A percentile compares a stretch with the other conserved stretches of the same genome.
Conservation (phyloP, 805 yeast species). For the Candida sphagnicola region DNA sequence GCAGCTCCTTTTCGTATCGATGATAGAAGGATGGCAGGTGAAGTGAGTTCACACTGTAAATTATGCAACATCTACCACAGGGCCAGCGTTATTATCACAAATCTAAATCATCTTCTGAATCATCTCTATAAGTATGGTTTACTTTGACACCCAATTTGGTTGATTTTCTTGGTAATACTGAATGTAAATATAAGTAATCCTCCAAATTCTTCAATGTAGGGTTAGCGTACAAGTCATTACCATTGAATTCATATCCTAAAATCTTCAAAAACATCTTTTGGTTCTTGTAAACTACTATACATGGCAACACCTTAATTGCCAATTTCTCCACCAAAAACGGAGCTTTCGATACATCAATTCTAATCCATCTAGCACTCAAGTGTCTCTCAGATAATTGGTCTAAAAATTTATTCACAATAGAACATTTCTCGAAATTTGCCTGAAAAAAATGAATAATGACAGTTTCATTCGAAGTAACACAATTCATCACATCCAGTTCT, state of each 20-base stretch:
- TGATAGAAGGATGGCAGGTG: no score
- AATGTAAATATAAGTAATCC: slow-evolving; percentile 13
- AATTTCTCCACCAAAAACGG: slow-evolving; percentile 70
- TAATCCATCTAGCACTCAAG: slow-evolving; percentile 47
- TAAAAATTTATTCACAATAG: slow-evolving; percentile 47
- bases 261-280: slow-evolving; percentile 59
- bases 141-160: slow-evolving; percentile 8
- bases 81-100: not conserved
- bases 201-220: slow-evolving; percentile 41
- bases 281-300: slow-evolving; percentile 54
- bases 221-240: slow-evolving; percentile 17
- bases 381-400: slow-evolving; percentile 53
- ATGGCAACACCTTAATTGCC: slow-evolving; percentile 65
- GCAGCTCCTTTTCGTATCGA: no score
- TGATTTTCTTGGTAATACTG: slow-evolving; percentile 15
- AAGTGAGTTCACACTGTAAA: no score
- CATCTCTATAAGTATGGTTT: not conserved
- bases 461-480: slow-evolving; percentile 38
- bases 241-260: slow-evolving; percentile 66
- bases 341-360: slow-evolving; percentile 58
- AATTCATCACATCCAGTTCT: slow-evolving; percentile 56
- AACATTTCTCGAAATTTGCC: slow-evolving; percentile 58
- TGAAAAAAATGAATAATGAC: slow-evolving; percentile 63
- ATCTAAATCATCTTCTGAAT: slow-evolving; percentile 3
- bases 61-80: no score